Evolutionary conservation across 2,329 filamentous ascomycete species (phyloP), one percentile per base, ranked within the genome.

Genomic region (Xylaria hypoxylon): DNA sequence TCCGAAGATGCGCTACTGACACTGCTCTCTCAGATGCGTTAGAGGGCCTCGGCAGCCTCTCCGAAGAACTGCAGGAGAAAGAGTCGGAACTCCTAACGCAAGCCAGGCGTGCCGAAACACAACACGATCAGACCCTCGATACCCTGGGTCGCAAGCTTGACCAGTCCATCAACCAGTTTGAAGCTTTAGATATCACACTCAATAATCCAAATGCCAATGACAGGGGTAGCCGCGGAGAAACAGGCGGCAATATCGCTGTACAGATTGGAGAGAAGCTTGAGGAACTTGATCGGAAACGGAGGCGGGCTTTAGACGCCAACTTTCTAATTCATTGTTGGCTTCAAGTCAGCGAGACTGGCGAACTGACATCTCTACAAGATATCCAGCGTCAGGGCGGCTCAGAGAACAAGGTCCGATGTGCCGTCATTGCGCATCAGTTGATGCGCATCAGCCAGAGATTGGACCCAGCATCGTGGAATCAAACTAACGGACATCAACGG

Each of bases 321-420:
- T 98, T 98, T 77, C 81, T 99, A 65, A 94, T 99, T 70, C 92
- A 97, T 77, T 99, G 96, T 82, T 99, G 96, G 95, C 89, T 93
- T 45, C 95, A 98, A 76, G 93, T 99, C 73, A 94, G 91, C 79
- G 94, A 97, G 75, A 90, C 91, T 8, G 96, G 96, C 3, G 90
- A 96, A 72, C 85, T 98, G 62, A 91, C 92, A 8, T 90, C 91
- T n/a, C 81, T 99, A 53, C 93, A 98, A 78, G 94, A 96, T 70
- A 90, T 98, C 66, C 88, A 95, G 75, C 87, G 92, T 70, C 91
- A 94, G 71, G 93, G 93, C 1, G 91, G 91, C 28, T 92, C 92
- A 11, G 94, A 97, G 73, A 94, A 95, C 78, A 98, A 97, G 79
- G 93, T 99, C 51, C 89, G 94, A 65, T 97, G 94, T 73, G 96